Base-by-base conservation (phyloP, 805 yeast species). In the Schwanniomyces pseudopolymorphus region DNA sequence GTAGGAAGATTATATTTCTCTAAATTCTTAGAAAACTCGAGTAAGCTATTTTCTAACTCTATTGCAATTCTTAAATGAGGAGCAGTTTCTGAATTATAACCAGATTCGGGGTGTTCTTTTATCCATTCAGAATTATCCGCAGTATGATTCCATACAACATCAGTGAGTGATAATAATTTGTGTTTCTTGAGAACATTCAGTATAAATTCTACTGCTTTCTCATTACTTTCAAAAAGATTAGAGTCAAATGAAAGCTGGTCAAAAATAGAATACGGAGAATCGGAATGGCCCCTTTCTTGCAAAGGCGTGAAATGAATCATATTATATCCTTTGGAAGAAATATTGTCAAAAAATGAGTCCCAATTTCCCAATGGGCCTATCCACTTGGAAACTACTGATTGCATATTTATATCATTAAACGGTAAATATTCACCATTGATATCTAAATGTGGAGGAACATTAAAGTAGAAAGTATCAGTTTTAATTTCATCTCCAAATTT, bases 231-330 rank as follows among this genome's bases (percentile, higher is more conserved):
- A 61, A 94, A 92, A 20, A 83, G 64, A 0, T 55, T 62, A 0
- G 85, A 80, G 60, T 92, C 98, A 66, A 86, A 91, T 21, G 59
- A 64, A 49, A 89, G 75, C 66, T 94, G 98, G 63, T 92, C 97
- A 56, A 70, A 84, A 44, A 92, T 89, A 3, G 97, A 88, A 61
- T 91, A 92, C 0, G 99, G 99, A 5, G 97, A 91, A 63, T 91
- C 80, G 1, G 96, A 87, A 50, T 77, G 85, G 27, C 99, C 99
- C 46, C 98, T 77, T 52, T 83, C 70, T 66, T 92, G 97, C 55
- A 92, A 73, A 0, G 99, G 99, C 5, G 97, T 91, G 64, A 92
- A 92, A 70, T 92, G 99, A 38, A 94, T 74, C 97, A 92, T 89
- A 65, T 94, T 94, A 71, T 92, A 92, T 17, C 94, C 91, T 65